These are phyloP conservation scores for Cutaneotrichosporon sp. DNA, from an alignment of 1,284 basidiomycete species.

Conservation along the genomic window DNA sequence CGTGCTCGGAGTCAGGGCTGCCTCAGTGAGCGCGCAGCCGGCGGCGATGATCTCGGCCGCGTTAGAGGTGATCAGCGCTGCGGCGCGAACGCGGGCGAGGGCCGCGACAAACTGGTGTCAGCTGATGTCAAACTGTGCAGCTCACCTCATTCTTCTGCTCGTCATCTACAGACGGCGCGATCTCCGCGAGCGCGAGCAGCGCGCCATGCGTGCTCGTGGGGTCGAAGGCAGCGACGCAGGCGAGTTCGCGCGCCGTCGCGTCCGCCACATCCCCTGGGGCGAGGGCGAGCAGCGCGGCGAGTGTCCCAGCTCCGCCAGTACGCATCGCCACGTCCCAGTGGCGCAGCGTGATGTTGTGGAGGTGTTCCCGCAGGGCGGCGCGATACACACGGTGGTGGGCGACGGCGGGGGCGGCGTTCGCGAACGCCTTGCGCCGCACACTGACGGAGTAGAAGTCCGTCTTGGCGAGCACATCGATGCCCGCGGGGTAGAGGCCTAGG, in stretches of 20 bases:
- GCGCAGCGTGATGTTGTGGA: conserved; percentile 71
- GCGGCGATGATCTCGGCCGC: conserved; percentile 74
- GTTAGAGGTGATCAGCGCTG: conserved; percentile 64
- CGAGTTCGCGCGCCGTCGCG: conserved; percentile 42
- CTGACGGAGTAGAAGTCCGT: conserved; percentile 96
- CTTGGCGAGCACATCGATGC: conserved; percentile 86
- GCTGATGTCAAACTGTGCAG: not conserved
- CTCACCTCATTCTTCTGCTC: conserved; percentile 30
- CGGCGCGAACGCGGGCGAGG: conserved; percentile 59
- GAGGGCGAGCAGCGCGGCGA: conserved; percentile 67
- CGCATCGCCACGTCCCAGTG: conserved; percentile 92
- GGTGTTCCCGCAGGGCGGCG: conserved; percentile 67
- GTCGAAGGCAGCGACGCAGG: conserved; percentile 67
- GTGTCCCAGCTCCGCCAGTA: conserved; percentile 72
- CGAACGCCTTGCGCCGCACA: conserved; percentile 78
- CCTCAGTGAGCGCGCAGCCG: conserved; percentile 71
- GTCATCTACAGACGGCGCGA: conserved; percentile 58
- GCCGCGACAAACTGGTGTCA: conserved; percentile 37
- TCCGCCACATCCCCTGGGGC: conserved; percentile 41
- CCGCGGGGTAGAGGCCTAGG: conserved; percentile 83
- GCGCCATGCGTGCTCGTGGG: conserved; percentile 75
- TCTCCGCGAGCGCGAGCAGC: conserved; percentile 70
- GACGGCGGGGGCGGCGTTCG: conserved; percentile 78
- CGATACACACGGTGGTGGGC: conserved; percentile 75
- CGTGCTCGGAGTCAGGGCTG: conserved; percentile 59